Evolutionary conservation across 371 early-diverging fungal species (phyloP).

Genomic region (Rhizopus microsporus): DNA sequence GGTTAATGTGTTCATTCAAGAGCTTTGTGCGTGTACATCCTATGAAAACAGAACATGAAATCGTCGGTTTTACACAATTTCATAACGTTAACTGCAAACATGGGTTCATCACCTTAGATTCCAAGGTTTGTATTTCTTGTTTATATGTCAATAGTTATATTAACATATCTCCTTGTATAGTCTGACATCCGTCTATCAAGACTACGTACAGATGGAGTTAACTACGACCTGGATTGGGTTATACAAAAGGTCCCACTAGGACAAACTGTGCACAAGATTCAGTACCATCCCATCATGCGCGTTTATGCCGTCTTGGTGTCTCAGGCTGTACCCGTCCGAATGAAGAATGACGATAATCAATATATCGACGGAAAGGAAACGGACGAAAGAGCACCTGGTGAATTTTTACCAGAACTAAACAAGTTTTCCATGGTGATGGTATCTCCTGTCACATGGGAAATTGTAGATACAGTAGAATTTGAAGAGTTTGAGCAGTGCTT

Average conservation of each 20-base stretch:
- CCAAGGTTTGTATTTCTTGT: conserved; percentile 35
- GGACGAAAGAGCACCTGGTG: conserved; percentile 37
- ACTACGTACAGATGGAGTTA: conserved; percentile 70
- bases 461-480: conserved; percentile 81
- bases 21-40: conserved; percentile 81
- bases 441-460: conserved; percentile 95
- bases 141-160: conserved; percentile 2
- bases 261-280: conserved; percentile 72
- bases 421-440: conserved; percentile 80
- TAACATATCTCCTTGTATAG: conserved; percentile 30
- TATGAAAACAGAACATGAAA: conserved; percentile 64
- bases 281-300: conserved; percentile 81
- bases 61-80: conserved; percentile 78
- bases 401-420: conserved; percentile 67
- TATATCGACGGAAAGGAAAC: conserved; percentile 46
- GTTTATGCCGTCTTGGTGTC: conserved; percentile 83
- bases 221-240: conserved; percentile 87
- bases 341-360: conserved; percentile 73
- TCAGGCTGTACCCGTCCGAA: conserved; percentile 56
- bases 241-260: conserved; percentile 78
- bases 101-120: conserved; percentile 77
- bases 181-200: conserved; percentile 69
- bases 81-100: conserved; percentile 80
- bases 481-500: conserved; percentile 88
- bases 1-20: conserved; percentile 76